These are phyloP conservation scores for Moesziomyces sp. DNA, from an alignment of 1,284 basidiomycete species.

Conservation along the genomic window DNA sequence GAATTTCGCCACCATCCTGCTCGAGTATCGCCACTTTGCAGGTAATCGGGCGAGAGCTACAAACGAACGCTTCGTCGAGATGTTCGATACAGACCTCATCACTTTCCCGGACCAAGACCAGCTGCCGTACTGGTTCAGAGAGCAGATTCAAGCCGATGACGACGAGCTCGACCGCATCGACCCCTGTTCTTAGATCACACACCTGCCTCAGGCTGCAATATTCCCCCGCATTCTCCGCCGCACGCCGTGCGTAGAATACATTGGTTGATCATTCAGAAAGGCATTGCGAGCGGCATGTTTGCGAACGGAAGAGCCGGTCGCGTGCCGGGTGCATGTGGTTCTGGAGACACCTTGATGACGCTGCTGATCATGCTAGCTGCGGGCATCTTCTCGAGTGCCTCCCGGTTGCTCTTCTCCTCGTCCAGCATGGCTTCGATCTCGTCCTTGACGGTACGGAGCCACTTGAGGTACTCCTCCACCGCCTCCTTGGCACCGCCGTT, in stretches of 20 bases:
- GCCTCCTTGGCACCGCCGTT: conserved; percentile 71
- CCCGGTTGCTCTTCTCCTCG: conserved; percentile 21
- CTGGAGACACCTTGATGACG: neutral
- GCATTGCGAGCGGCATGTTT: conserved; percentile 21
- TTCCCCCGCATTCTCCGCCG: neutral
- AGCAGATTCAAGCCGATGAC: conserved; percentile 49
- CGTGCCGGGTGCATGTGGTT: neutral
- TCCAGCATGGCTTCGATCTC: conserved; percentile 30
- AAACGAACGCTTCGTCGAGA: conserved; percentile 65
- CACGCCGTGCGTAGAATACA: no score
- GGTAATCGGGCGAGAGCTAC: conserved; percentile 55
- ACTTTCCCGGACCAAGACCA: conserved; percentile 46
- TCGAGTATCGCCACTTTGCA: conserved; percentile 64
- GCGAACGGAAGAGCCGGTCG: conserved; percentile 17
- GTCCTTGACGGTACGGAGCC: conserved; percentile 26
- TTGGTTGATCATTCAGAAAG: conserved; percentile 2
- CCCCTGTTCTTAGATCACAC: neutral
- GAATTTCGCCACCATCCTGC: conserved; percentile 64
- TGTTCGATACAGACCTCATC: conserved; percentile 65
- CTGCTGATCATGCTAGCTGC: conserved; percentile 3
- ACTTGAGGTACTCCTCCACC: conserved; percentile 56
- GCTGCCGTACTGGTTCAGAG: conserved; percentile 56
- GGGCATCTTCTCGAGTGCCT: conserved; percentile 18
- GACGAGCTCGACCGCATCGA: conserved; percentile 33
- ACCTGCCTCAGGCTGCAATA: conserved; percentile 1